A percentile compares a stretch with the other conserved stretches of the same genome.
Evolutionary conservation across 768 basidiomycete genomes (phyloP).

Genomic region (Tulasnella sp.): DNA sequence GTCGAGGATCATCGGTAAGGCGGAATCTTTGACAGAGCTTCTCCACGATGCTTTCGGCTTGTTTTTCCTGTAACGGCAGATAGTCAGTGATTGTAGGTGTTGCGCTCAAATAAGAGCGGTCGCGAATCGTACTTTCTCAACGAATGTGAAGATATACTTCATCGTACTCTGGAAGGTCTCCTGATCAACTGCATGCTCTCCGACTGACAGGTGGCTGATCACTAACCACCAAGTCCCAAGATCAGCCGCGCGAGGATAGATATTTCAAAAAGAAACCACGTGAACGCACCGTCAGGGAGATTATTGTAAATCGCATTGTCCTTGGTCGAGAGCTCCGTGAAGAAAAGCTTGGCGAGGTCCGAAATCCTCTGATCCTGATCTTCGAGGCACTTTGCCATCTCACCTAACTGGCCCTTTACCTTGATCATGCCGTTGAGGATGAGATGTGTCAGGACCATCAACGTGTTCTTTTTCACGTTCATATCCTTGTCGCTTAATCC

Average conservation of each 20-base stretch:
- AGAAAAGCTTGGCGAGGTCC: constrained; percentile 96
- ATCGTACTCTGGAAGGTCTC: constrained; percentile 86
- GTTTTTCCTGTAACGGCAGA: constrained; percentile 61
- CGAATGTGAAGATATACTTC: constrained; percentile 90
- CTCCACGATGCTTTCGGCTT: constrained; percentile 94
- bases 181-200: constrained; percentile 86
- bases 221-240: constrained; percentile 36
- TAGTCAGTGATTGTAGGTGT: neutral
- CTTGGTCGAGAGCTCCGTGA: constrained; percentile 89
- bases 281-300: constrained; percentile 71
- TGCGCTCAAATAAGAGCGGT: neutral
- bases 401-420: constrained; percentile 96
- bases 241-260: neutral
- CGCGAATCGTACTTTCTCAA: constrained; percentile 68
- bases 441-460: constrained; percentile 95
- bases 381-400: constrained; percentile 99
- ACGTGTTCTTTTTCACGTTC: constrained; percentile 95
- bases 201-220: constrained; percentile 88
- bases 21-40: constrained; percentile 96
- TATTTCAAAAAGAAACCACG: neutral
- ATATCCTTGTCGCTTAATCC: constrained; percentile 80
- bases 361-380: constrained; percentile 78
- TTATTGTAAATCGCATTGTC: constrained; percentile 99
- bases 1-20: constrained; percentile 73
- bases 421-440: constrained; percentile 99